These are phyloP conservation scores for Dictyophora rubrovolvata DNA, from an alignment of 768 basidiomycete species.

Conservation along the genomic window DNA sequence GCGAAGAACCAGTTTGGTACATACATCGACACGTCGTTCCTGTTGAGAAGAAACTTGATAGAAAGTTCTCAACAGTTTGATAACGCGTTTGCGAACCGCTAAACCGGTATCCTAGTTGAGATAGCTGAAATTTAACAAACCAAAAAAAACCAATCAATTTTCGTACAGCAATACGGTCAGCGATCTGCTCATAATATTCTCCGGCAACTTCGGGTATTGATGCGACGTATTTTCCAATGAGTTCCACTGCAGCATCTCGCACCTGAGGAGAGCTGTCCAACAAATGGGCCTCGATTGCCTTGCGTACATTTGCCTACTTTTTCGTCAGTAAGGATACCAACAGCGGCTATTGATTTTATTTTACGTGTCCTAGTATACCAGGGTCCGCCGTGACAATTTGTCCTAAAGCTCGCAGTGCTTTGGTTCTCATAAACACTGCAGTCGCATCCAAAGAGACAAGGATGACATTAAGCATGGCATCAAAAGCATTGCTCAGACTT, in stretches of 20 bases:
- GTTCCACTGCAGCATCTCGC: constrained; percentile 91
- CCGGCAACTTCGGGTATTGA: constrained; percentile 80
- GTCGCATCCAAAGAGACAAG: constrained; percentile 73
- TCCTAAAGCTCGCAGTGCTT: constrained; percentile 82
- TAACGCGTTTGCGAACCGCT: constrained; percentile 87
- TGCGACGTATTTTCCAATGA: constrained; percentile 96
- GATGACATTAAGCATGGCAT: constrained; percentile 72
- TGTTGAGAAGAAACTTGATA: constrained; percentile 56
- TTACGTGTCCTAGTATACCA: constrained; percentile 62
- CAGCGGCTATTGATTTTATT: constrained; percentile 16
- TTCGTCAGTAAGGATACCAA: neutral
- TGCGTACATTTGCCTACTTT: constrained; percentile 61
- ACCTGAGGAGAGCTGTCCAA: constrained; percentile 89
- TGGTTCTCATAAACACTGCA: constrained; percentile 87
- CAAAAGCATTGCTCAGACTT: constrained; percentile 67
- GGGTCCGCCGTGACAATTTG: constrained; percentile 87
- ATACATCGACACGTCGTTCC: constrained; percentile 63
- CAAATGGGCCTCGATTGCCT: constrained; percentile 82
- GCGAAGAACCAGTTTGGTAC: constrained; percentile 68
- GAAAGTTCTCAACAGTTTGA: constrained; percentile 84
- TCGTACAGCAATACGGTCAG: constrained; percentile 81
- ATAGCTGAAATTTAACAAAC: neutral
- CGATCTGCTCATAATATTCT: constrained; percentile 82
- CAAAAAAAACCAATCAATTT: constrained; percentile 4
- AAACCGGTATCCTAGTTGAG: constrained; percentile 77